Conservation (phyloP, 106 monocot species). For the Xerophyta viscosa region DNA sequence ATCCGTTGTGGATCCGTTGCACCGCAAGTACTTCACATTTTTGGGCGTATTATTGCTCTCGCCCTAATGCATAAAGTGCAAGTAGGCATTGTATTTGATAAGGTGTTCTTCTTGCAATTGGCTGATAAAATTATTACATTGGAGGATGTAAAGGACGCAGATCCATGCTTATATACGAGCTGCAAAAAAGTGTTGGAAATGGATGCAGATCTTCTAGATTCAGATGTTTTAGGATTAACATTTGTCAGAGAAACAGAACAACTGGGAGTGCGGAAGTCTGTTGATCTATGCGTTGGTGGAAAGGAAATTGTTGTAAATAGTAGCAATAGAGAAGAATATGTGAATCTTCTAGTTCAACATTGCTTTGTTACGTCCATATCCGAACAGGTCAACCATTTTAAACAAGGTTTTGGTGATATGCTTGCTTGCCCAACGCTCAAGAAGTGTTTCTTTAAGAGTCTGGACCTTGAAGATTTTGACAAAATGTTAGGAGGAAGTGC, state of each 20-base stretch:
- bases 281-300: slow-evolving; percentile 66
- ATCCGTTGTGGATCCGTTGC: slow-evolving; percentile 69
- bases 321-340: slow-evolving; percentile 43
- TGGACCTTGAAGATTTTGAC: slow-evolving; percentile 66
- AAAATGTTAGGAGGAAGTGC: slow-evolving; percentile 53
- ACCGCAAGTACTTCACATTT: slow-evolving; percentile 76
- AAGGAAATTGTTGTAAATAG: slow-evolving; percentile 67
- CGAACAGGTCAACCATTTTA: slow-evolving; percentile 35
- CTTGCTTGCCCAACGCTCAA: slow-evolving; percentile 15
- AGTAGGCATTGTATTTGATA: slow-evolving; percentile 62
- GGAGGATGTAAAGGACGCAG: slow-evolving; percentile 69
- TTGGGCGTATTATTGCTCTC: slow-evolving; percentile 64
- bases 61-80: slow-evolving; percentile 75
- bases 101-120: slow-evolving; percentile 65
- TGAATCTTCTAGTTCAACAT: slow-evolving; percentile 48
- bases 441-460: slow-evolving; percentile 40
- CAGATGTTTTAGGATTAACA: slow-evolving; percentile 61
- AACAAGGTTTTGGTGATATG: slow-evolving; percentile 56
- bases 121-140: slow-evolving; percentile 41
- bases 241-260: slow-evolving; percentile 53
- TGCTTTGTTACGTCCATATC: slow-evolving; percentile 47
- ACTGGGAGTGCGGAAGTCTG: slow-evolving; percentile 28
- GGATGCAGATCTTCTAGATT: slow-evolving; percentile 57
- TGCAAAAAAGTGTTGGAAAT: slow-evolving; percentile 70
- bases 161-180: slow-evolving; percentile 61